These are phyloP conservation scores for Mollisia scopiformis DNA, from an alignment of 2,329 filamentous ascomycete species.

Conservation along the genomic window DNA sequence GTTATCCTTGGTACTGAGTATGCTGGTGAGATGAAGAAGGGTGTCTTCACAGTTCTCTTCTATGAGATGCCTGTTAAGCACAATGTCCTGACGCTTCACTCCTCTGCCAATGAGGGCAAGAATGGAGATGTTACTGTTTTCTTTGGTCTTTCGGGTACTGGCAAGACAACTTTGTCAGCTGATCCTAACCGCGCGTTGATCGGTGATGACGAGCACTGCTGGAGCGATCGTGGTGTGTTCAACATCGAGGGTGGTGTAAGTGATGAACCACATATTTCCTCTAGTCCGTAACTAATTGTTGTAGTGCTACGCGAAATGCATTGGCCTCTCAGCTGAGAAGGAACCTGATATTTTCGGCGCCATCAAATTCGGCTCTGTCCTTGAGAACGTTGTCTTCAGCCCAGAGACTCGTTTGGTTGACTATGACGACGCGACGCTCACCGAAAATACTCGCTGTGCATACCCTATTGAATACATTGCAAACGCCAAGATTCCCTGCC, in stretches of 20 bases:
- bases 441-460: constrained; percentile 97
- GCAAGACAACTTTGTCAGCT: constrained; percentile 97
- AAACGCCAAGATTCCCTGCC: constrained; percentile 98
- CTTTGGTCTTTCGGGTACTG: constrained; percentile 97
- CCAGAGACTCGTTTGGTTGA: constrained; percentile 86
- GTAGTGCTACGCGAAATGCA: constrained; percentile 94
- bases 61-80: constrained; percentile 99
- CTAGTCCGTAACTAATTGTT: constrained; percentile 13
- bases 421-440: constrained; percentile 93
- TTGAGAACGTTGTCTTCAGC: constrained; percentile 99
- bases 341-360: constrained; percentile 97
- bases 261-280: constrained; percentile 2
- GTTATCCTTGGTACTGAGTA: constrained; percentile 99
- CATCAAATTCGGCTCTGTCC: constrained; percentile 94
- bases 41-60: constrained; percentile 98
- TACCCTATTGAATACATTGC: constrained; percentile 99
- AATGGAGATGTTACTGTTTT: constrained; percentile 96
- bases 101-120: constrained; percentile 95
- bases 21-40: constrained; percentile 97
- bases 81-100: constrained; percentile 97
- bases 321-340: constrained; percentile 96
- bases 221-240: constrained; percentile 95
- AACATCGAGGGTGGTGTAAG: constrained; percentile 91
- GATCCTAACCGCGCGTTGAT: constrained; percentile 96
- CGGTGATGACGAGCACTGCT: constrained; percentile 99